A percentile compares a stretch with the other conserved stretches of the same genome.
phyloP scores from a whole-genome alignment of 202 grass and related monocot species.

The Tripidium arundinaceum region DNA sequence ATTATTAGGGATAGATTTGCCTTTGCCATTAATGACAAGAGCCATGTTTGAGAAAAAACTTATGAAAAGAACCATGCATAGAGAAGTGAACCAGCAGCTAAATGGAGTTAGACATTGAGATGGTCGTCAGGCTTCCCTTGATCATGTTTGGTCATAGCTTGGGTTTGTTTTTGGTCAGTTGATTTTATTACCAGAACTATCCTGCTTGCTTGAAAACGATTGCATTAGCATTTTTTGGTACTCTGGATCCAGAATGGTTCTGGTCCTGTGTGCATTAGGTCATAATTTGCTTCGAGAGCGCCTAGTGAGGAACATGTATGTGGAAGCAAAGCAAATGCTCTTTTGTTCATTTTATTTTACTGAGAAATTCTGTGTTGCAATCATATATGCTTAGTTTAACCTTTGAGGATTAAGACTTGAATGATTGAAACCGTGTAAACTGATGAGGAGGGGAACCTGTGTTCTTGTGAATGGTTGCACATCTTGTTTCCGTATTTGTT shows the following conservation, averaged over 20 bases:
- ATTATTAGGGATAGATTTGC: too few relatives aligned
- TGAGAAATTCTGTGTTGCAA: background rate
- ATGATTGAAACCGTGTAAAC: background rate
- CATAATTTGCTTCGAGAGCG: background rate
- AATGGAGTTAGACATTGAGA: background rate
- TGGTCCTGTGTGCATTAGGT: background rate
- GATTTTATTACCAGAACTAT: background rate
- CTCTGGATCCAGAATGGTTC: background rate
- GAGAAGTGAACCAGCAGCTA: background rate
- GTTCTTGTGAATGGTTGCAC: background rate
- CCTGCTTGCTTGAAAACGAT: background rate
- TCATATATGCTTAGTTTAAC: background rate
- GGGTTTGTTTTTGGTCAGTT: background rate
- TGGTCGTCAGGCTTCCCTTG: background rate
- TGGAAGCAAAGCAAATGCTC: background rate
- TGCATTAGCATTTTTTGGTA: background rate
- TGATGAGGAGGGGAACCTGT: background rate
- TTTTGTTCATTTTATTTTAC: too few relatives aligned
- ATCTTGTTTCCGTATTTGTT: background rate
- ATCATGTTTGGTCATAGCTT: background rate
- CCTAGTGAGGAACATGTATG: background rate
- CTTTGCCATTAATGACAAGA: background rate
- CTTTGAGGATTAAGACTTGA: background rate
- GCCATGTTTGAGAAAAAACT: too few relatives aligned
- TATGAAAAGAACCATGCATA: too few relatives aligned